phyloP scores from a whole-genome alignment of 2,329 filamentous ascomycete genomes.

The Aspergillus unguis region DNA sequence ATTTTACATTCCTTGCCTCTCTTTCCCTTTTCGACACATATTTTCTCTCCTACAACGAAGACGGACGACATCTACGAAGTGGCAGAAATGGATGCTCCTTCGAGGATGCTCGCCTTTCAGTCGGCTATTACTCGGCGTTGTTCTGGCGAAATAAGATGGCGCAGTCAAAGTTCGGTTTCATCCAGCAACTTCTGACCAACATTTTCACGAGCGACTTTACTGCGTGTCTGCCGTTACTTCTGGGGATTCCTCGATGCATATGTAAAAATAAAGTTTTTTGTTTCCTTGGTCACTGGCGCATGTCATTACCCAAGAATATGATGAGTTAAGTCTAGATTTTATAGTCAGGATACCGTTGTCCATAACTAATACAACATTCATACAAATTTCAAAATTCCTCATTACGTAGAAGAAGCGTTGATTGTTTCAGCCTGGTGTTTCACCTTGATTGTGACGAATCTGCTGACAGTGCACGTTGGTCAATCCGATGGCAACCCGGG shows the following conservation, averaged over 20 bases:
- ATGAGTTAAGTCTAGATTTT: slow-evolving; percentile 25
- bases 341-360: slow-evolving; percentile 3
- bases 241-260: slow-evolving; percentile 25
- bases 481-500: too few species aligned
- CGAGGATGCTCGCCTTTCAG: slow-evolving; percentile 25
- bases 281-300: slow-evolving; percentile 36
- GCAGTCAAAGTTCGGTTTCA: slow-evolving; percentile 29
- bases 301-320: slow-evolving; percentile 36
- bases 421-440: background rate
- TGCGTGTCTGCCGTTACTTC: slow-evolving; percentile 14
- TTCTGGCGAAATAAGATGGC: slow-evolving; percentile 34
- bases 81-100: slow-evolving; percentile 16
- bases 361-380: slow-evolving; percentile 1
- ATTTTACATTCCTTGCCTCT: slow-evolving; percentile 18
- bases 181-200: slow-evolving; percentile 26
- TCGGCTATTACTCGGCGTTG: slow-evolving; percentile 37
- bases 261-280: slow-evolving; percentile 38
- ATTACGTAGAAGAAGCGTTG: background rate
- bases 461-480: background rate
- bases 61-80: slow-evolving; percentile 11
- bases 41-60: slow-evolving; percentile 14
- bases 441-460: background rate
- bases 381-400: background rate
- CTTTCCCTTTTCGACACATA: slow-evolving; percentile 6
- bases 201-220: slow-evolving; percentile 15